These are phyloP conservation scores for Lipomyces sp. DNA, from an alignment of 805 yeast species.

Conservation along the genomic window DNA sequence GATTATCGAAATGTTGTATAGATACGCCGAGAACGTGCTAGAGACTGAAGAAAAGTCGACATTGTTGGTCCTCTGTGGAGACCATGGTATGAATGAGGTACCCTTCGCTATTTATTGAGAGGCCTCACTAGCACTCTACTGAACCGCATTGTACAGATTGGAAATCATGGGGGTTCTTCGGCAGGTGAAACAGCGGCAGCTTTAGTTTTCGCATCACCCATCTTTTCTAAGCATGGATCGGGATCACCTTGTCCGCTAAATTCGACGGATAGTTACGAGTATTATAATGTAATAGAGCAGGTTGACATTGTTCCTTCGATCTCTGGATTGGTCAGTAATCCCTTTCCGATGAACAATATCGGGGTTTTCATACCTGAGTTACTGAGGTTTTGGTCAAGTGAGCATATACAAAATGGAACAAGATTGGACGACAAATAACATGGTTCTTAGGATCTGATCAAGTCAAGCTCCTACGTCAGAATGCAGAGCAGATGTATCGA, in stretches of 20 bases:
- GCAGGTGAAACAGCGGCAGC: constrained; percentile 91
- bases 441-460: constrained; percentile 54
- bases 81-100: constrained; percentile 94
- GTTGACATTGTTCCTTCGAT: constrained; percentile 76
- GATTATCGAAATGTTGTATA: constrained; percentile 60
- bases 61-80: constrained; percentile 79
- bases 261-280: constrained; percentile 49
- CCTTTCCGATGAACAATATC: constrained; percentile 72
- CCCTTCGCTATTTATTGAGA: background rate
- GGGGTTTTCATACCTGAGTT: constrained; percentile 72
- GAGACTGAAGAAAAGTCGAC: constrained; percentile 53
- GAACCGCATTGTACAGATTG: constrained; percentile 43
- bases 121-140: background rate
- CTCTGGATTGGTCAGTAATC: constrained; percentile 62
- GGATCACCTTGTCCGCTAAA: constrained; percentile 4
- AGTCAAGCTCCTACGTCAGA: constrained; percentile 54
- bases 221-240: constrained; percentile 49
- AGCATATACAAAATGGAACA: constrained; percentile 7
- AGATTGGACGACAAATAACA: background rate
- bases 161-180: constrained; percentile 97
- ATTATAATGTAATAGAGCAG: constrained; percentile 61
- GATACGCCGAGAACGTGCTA: constrained; percentile 43
- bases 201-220: constrained; percentile 67
- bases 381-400: constrained; percentile 47
- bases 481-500: constrained; percentile 42